A percentile compares a stretch with the other conserved stretches of the same genome.
Conservation (phyloP, 352 stramenopile genomes). For the Phytophthora syringae region DNA sequence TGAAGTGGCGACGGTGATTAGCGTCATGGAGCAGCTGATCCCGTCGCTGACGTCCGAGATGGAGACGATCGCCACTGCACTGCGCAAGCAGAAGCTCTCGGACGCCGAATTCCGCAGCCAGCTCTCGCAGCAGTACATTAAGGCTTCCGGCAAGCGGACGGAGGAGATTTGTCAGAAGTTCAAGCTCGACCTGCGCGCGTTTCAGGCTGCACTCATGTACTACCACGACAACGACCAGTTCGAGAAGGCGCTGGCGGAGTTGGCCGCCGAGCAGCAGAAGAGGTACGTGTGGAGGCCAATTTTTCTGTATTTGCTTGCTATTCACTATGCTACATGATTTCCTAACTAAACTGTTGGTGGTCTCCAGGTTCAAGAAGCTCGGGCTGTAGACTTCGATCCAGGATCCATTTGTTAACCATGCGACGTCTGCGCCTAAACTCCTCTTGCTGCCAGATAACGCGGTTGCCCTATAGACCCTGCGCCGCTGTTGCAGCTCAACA, state of each 20-base stretch:
- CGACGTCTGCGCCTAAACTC: constrained; percentile 9
- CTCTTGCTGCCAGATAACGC: constrained; percentile 5
- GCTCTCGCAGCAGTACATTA: constrained; percentile 73
- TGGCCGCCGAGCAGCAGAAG: constrained; percentile 73
- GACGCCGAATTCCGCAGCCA: constrained; percentile 52
- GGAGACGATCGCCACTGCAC: constrained; percentile 55
- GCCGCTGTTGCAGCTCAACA: constrained; percentile 21
- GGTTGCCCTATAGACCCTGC: constrained; percentile 11
- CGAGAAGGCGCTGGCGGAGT: constrained; percentile 63
- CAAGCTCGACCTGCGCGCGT: constrained; percentile 68
- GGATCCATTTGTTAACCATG: constrained; percentile 23
- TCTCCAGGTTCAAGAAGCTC: constrained; percentile 53
- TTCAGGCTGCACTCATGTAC: constrained; percentile 78
- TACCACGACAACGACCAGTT: constrained; percentile 80
- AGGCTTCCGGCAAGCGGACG: constrained; percentile 65
- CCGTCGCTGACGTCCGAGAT: constrained; percentile 76
- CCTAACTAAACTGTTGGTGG: constrained; percentile 20
- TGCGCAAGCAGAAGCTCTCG: constrained; percentile 45
- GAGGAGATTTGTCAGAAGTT: constrained; percentile 55
- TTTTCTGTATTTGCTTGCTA: constrained; percentile 28
- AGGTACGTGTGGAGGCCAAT: constrained; percentile 41
- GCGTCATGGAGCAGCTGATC: constrained; percentile 79
- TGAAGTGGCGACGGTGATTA: constrained; percentile 55
- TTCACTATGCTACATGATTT: constrained; percentile 27
- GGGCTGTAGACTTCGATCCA: constrained; percentile 42